phyloP scores from a whole-genome alignment of 2,329 filamentous ascomycete genomes.

The Dendryphion nanum region DNA sequence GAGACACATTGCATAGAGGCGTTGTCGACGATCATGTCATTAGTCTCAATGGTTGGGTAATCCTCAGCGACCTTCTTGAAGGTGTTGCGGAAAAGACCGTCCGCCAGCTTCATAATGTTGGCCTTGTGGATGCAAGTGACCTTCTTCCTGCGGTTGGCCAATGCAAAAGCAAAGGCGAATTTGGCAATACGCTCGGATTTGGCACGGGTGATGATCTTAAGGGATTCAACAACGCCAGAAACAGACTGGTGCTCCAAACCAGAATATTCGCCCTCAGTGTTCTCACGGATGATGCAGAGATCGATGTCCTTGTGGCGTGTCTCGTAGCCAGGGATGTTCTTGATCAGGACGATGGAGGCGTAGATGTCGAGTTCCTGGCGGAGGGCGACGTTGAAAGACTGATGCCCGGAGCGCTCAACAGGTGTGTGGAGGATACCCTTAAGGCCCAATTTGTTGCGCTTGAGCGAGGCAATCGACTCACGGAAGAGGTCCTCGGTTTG shows the following conservation, averaged over 20 bases:
- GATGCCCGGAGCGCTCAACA: constrained; percentile 93
- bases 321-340: constrained; percentile 98
- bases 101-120: constrained; percentile 99
- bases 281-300: constrained; percentile 99
- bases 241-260: constrained; percentile 99
- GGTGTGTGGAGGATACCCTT: constrained; percentile 99
- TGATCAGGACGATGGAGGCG: constrained; percentile 94
- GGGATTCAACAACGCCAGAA: constrained; percentile 91
- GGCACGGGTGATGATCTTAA: constrained; percentile 99
- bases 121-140: constrained; percentile 99
- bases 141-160: constrained; percentile 99
- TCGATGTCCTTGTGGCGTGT: constrained; percentile 97
- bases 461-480: constrained; percentile 90
- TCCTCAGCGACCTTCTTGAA: constrained; percentile 92
- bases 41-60: constrained; percentile 91
- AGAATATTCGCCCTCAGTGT: constrained; percentile 99
- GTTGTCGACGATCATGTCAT: constrained; percentile 99
- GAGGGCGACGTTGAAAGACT: constrained; percentile 99
- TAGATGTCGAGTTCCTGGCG: constrained; percentile 99
- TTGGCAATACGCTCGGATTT: constrained; percentile 99
- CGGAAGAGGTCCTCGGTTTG: constrained; percentile 93
- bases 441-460: constrained; percentile 97
- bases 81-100: constrained; percentile 97
- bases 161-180: constrained; percentile 96
- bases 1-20: constrained; percentile 99